Conservation (phyloP, 345 rosid genomes). For the Adansonia digitata region DNA sequence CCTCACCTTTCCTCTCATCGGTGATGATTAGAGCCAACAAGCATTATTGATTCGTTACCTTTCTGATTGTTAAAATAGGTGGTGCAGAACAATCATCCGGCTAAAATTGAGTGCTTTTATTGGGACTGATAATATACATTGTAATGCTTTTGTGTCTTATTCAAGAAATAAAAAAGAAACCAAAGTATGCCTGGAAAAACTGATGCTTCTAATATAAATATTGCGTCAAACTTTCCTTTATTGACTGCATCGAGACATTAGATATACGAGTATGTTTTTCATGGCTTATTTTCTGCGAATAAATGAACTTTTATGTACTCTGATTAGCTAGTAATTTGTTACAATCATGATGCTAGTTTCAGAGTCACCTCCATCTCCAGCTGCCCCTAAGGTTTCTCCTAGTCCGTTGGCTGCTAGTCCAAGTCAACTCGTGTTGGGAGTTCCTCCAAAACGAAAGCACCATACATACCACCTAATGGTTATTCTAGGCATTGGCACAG, state of each 20-base stretch:
- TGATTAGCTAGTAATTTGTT: neutral
- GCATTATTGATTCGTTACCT: neutral
- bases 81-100: neutral
- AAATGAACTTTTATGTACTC: conserved; percentile 8
- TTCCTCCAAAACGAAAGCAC: conserved; percentile 38
- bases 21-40: neutral
- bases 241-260: neutral
- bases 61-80: neutral
- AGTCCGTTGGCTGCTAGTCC: conserved; percentile 67
- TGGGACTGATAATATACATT: neutral
- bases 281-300: neutral
- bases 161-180: neutral
- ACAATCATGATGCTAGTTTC: conserved; percentile 28
- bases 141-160: neutral
- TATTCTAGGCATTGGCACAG: conserved; percentile 64
- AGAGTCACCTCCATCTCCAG: conserved; percentile 42
- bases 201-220: neutral
- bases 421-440: conserved; percentile 40
- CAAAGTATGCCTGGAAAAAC: neutral
- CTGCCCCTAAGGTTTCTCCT: conserved; percentile 52
- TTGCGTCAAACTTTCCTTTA: neutral
- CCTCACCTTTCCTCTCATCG: neutral
- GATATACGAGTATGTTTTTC: neutral
- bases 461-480: conserved; percentile 58
- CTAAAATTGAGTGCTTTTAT: neutral